Conservation (phyloP, 2,329 filamentous ascomycete species). For the Atkinsonella texensis region DNA sequence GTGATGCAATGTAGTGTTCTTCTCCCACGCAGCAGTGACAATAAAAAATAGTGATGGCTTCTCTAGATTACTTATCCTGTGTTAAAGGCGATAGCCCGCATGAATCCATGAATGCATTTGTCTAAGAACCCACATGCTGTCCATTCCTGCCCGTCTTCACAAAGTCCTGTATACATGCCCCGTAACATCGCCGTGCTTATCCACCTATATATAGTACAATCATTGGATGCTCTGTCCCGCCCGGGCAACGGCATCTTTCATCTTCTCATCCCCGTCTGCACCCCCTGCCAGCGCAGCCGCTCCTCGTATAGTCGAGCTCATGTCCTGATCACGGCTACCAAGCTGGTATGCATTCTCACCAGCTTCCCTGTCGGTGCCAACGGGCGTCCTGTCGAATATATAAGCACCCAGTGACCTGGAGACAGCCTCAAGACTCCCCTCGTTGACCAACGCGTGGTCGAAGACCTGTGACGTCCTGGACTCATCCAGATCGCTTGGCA, state of each 20-base stretch:
- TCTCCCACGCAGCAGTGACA: no score
- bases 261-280: slow-evolving; percentile 8
- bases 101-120: no score
- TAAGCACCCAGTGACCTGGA: slow-evolving; percentile 14
- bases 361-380: background rate
- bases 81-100: no score
- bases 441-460: slow-evolving; percentile 15
- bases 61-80: no score
- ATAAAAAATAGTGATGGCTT: no score
- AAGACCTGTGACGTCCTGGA: slow-evolving; percentile 16
- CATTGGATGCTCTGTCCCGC: background rate
- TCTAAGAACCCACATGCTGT: no score
- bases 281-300: background rate
- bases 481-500: slow-evolving; percentile 15
- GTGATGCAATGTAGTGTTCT: no score
- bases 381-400: slow-evolving; percentile 14
- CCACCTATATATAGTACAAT: background rate
- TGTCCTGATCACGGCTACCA: slow-evolving; percentile 2
- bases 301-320: background rate
- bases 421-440: slow-evolving; percentile 7
- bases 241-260: slow-evolving; percentile 8
- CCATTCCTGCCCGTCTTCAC: no score
- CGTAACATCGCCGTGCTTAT: background rate
- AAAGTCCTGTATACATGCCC: background rate
- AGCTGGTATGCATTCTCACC: slow-evolving; percentile 4